Evolutionary conservation across 768 basidiomycete genomes (phyloP).

Genomic region (Pleurotus salmoneostramineus): DNA sequence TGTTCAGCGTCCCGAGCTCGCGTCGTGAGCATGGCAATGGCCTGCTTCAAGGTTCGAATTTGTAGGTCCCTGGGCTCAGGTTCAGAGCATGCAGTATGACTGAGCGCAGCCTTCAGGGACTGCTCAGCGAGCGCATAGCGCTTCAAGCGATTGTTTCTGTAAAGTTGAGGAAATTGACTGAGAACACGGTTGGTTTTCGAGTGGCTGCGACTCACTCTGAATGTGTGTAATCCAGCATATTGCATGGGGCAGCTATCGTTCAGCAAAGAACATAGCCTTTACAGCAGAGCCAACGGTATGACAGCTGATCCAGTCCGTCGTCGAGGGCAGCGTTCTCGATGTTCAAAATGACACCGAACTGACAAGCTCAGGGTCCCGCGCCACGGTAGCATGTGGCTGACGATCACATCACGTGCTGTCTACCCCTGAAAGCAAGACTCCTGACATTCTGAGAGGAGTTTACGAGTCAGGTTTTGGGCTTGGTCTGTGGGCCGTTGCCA

Average conservation of each 20-base stretch:
- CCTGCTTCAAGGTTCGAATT: constrained; percentile 40
- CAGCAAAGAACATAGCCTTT: not conserved
- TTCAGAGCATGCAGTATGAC: constrained; percentile 24
- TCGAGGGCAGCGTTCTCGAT: constrained; percentile 1
- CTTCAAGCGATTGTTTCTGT: constrained; percentile 15
- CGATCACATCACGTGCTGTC: too few relatives aligned
- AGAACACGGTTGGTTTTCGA: not conserved
- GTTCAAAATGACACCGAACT: not conserved
- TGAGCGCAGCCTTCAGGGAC: constrained; percentile 31
- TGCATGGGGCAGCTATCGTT: not conserved
- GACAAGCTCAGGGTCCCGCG: not conserved
- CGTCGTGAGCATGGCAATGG: constrained; percentile 35
- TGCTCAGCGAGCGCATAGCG: constrained; percentile 44
- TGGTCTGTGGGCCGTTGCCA: too few relatives aligned
- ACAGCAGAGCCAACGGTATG: not conserved
- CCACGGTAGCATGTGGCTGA: not conserved
- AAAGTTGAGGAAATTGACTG: too few relatives aligned
- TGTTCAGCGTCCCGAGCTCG: constrained; percentile 40
- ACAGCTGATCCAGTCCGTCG: constrained; percentile 4
- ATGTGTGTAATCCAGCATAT: not conserved
- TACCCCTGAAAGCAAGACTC: too few relatives aligned
- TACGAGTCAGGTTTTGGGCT: too few relatives aligned
- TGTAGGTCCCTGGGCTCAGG: constrained; percentile 39
- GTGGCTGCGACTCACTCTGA: not conserved
- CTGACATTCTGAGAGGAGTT: too few relatives aligned